Base-by-base conservation (phyloP, 495 filamentous ascomycete species). In the Staphylotrichum longicolle region DNA sequence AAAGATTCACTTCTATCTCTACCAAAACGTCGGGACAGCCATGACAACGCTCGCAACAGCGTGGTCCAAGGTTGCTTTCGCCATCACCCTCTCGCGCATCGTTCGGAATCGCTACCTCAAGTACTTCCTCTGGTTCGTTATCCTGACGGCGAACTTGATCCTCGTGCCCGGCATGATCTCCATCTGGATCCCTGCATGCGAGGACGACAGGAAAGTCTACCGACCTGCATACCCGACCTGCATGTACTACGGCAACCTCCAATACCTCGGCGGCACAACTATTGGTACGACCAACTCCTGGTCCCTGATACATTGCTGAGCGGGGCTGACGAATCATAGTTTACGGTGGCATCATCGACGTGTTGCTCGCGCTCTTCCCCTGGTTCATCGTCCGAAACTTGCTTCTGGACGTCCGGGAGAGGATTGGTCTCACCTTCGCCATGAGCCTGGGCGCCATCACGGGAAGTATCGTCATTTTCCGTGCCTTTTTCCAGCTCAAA, bases 331-430 rank as follows among this genome's bases (percentile, higher is more conserved):
- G n/a, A n/a, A n/a, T 8, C 49, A 2, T 35, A 64, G 62, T 54
- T 42, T 55, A 60, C 15, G 65, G 65, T 34, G 65, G 65, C 58
- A 37, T 74, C 33, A 70, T 73, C 59, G 73, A 75, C 37, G 69
- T 75, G 32, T 14, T 72, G 15, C 61, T 75, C 2, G 72, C 73
- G 1, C 56, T 66, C 2, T 62, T 75, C 12, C 73, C 73, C 8
- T 75, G 70, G 70, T 58, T 65, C 27, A 62, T 74, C 58, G 66
- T 74, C n/a, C 61, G 68, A 5, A 70, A 68, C 9, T 52, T 73
- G 9, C 67, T 72, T 50, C 65, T 75, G 30, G 63, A 63, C 14
- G 67, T 56, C 7, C 68, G 68, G 2, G 72, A 74, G 61, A 74
- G 73, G 44, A 45, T 72, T 33, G 72, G 73, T 14, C 63, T 75